Conservation (phyloP, 768 basidiomycete genomes). For the Mrakia hoshinonis region DNA sequence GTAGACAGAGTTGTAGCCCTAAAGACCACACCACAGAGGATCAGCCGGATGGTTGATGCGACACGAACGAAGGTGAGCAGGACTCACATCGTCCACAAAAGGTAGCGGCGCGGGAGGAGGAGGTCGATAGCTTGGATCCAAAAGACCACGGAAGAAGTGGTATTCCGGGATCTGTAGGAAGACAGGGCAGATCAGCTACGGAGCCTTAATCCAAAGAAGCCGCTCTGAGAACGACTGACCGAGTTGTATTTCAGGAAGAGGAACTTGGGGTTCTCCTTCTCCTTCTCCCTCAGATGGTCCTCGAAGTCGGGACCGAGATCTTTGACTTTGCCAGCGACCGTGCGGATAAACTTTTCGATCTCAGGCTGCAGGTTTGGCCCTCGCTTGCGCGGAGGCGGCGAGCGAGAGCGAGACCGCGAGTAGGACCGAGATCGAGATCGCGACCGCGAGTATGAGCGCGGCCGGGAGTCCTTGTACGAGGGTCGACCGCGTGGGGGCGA, state of each 20-base stretch:
- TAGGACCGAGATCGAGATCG: slow-evolving; percentile 6
- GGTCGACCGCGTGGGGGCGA: not conserved
- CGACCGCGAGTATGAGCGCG: not conserved
- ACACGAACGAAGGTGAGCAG: slow-evolving; percentile 31
- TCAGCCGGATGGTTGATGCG: not conserved
- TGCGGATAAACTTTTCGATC: slow-evolving; percentile 74
- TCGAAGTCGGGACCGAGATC: slow-evolving; percentile 67
- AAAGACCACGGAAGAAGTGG: slow-evolving; percentile 42
- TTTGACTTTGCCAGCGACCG: slow-evolving; percentile 74
- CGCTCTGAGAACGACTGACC: slow-evolving; percentile 36
- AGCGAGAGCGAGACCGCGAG: slow-evolving; percentile 36
- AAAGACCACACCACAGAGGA: slow-evolving; percentile 12
- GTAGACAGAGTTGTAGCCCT: slow-evolving; percentile 82
- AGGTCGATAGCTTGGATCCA: slow-evolving; percentile 41
- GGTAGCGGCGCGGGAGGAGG: slow-evolving; percentile 40
- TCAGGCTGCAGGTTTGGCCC: slow-evolving; percentile 48
- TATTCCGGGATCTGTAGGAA: slow-evolving; percentile 41
- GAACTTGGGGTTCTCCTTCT: slow-evolving; percentile 73
- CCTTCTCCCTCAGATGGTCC: slow-evolving; percentile 60
- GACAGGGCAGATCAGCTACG: not conserved
- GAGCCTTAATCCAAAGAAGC: no score
- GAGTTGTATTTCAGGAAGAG: slow-evolving; percentile 53
- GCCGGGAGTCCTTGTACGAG: not conserved
- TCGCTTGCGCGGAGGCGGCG: slow-evolving; percentile 34
- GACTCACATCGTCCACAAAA: slow-evolving; percentile 42